Evolutionary conservation across 192 early-diverging fungal species (phyloP), one percentile per base, ranked within the genome.

Genomic region (Mortierella antarctica): DNA sequence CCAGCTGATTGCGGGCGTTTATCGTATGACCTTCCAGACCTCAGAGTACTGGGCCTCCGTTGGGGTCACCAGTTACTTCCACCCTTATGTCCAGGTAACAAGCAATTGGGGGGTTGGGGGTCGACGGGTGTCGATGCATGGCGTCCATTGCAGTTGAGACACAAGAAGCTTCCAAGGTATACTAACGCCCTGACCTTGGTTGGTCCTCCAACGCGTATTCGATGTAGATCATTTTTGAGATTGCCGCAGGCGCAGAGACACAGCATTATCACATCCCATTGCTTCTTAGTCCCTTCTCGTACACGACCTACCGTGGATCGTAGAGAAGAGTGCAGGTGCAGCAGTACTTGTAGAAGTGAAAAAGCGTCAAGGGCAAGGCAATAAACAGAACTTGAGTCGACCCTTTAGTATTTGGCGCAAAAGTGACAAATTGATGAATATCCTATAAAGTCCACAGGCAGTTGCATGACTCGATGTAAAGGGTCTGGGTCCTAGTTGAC

Each of bases 231-330:
- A 78, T 88, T 39, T 94, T 94, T 73, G 87, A 92, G 61, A 82
- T 94, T 46, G 85, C 87, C 13, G 80, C 88, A 66, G 86, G 87
- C 20, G 84, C 88, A 65, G 84, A 88, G 47, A 84, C 90, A 17
- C 89, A 90, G 18, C 95, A 96, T 84, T 96, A 96, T 79, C 96
- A 98, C 81, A 91, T 98, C 48, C 95, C 96, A 5, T 82, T 98
- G 61, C 85, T 96, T 39, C 84, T 98, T 49, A 93, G 89, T 31
- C 93, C 93, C 45, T 96, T 87, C 72, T 93, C 92, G 44, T 96
- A 96, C 86, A 94, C 94, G 46, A 96, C 95, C 39, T 97, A 95
- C 78, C 90, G 95, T 17, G 95, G 95, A 70, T 92, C 89, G 61
- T 96, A 91, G 71, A 76, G 14, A n/a, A 56, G 18, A 20, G 20